Base-by-base conservation (phyloP, 1,284 basidiomycete species). In the Melampsora larici-populina region DNA sequence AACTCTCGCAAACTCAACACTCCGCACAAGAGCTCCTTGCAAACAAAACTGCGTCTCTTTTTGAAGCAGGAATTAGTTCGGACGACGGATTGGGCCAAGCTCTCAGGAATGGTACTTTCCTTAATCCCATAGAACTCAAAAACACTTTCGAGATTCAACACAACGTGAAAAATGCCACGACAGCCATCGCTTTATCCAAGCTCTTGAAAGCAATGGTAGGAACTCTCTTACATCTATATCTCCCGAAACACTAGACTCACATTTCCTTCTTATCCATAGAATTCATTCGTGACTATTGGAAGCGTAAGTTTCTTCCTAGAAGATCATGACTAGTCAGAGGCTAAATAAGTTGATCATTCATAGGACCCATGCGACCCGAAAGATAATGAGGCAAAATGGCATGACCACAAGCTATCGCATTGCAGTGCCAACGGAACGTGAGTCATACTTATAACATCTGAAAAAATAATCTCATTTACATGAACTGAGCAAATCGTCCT, bases 81-180 rank as follows among this genome's bases (percentile, higher is more conserved):
- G 55, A 66, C 26, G 64, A 48, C n/a, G 66, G 71, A 33, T 40
- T 75, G 21, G 46, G 33, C 21, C 31, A 60, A 17, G 40, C 68
- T 46, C 73, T 75, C 26, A 33, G n/a, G 18, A 75, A 67, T 51
- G 73, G 73, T 18, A 75, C 73, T 2, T 75, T 75, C 51, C 29
- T 75, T 40, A 55, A 51, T 48, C 73, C 73, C 31, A 24, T 75
- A 21, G 51, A 75, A 33, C 49, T 62, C 24, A 75, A 75, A 36
- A 66, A 68, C 33, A 40, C 49, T 36, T 75, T 67, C 60, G 64
- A 75, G 36, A n/a, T 75, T 33, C 48, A 75, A 46, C 40, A 46
- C 36, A 55, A 66, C n/a, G 24, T 75, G 6, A 75, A 75, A 24
- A 75, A 75, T 29, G 55, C 68, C n/a, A 75, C 73, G 31, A 40